Percentiles rank a stretch among this genome's conserved stretches.
These are phyloP conservation scores for Cutaneotrichosporon sp. DNA, from an alignment of 1,284 basidiomycete species.

Conservation along the genomic window DNA sequence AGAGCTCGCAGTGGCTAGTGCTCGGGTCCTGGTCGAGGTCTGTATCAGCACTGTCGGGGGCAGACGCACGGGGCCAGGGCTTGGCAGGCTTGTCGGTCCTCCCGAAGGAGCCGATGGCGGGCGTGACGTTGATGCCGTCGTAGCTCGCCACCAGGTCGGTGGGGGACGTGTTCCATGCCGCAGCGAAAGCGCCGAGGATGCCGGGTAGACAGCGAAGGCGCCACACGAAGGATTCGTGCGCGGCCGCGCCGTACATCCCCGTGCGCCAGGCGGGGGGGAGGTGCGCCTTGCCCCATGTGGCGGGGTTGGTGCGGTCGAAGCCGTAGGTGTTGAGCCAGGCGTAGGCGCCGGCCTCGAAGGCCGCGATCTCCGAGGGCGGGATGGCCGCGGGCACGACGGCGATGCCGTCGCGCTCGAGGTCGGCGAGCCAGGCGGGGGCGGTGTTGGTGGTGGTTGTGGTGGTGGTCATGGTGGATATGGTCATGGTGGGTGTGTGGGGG, in stretches of 20 bases:
- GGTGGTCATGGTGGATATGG: no score
- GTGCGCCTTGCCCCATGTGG: constrained; percentile 35
- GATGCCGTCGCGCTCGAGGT: constrained; percentile 25
- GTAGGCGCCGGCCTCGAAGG: constrained; percentile 18
- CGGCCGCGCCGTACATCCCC: constrained; percentile 20
- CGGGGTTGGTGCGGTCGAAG: constrained; percentile 41
- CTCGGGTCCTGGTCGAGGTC: constrained; percentile 31
- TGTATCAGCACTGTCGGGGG: constrained; percentile 21
- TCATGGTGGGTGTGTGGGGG: no score
- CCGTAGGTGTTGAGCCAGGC: constrained; percentile 32
- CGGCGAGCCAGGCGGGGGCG: background rate
- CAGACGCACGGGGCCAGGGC: constrained; percentile 32
- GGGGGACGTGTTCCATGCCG: constrained; percentile 43
- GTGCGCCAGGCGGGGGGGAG: constrained; percentile 31
- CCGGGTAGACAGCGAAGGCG: constrained; percentile 33
- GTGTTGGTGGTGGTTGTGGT: no score
- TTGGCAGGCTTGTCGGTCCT: constrained; percentile 17
- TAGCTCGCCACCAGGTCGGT: constrained; percentile 44
- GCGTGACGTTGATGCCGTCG: constrained; percentile 32
- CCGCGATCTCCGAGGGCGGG: constrained; percentile 10
- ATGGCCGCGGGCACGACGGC: constrained; percentile 23
- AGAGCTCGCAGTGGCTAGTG: constrained; percentile 24
- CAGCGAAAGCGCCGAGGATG: constrained; percentile 35
- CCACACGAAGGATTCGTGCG: constrained; percentile 47
- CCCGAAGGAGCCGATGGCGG: constrained; percentile 20